A percentile compares a stretch with the other conserved stretches of the same genome.
Conservation (phyloP, 1,284 basidiomycete genomes). For the Cutaneotrichosporon spelunceum region DNA sequence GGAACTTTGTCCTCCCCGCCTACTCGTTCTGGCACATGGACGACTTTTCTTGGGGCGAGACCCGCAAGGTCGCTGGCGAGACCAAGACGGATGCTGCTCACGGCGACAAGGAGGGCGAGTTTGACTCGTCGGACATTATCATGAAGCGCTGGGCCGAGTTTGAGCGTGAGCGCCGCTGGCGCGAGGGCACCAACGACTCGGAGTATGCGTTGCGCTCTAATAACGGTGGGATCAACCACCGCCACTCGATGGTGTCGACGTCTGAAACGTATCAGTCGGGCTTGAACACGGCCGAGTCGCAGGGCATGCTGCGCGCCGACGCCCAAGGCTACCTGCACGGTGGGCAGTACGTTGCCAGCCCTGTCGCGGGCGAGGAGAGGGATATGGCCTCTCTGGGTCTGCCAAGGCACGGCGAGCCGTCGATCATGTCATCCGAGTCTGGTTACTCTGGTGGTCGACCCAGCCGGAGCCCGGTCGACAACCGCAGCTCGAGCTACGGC, state of each 20-base stretch:
- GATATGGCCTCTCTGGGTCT: slow-evolving; percentile 49
- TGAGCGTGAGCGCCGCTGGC: slow-evolving; percentile 92
- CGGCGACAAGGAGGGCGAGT: slow-evolving; percentile 89
- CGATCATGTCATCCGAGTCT: slow-evolving; percentile 45
- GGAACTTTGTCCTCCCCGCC: slow-evolving; percentile 91
- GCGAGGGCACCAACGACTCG: slow-evolving; percentile 78
- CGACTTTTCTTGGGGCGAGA: slow-evolving; percentile 99
- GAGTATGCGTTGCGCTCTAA: slow-evolving; percentile 42
- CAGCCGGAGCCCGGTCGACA: slow-evolving; percentile 14
- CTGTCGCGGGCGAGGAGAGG: slow-evolving; percentile 56
- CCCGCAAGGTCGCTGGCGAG: slow-evolving; percentile 77
- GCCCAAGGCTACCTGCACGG: slow-evolving; percentile 34
- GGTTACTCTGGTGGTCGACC: slow-evolving; percentile 19
- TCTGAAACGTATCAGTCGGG: slow-evolving; percentile 61
- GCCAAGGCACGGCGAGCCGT: slow-evolving; percentile 42
- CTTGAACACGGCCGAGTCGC: slow-evolving; percentile 47
- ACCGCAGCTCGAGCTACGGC: slow-evolving; percentile 14
- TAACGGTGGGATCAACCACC: slow-evolving; percentile 43
- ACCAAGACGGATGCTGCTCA: slow-evolving; percentile 60
- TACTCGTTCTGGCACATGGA: slow-evolving; percentile 99
- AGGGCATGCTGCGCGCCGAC: slow-evolving; percentile 43
- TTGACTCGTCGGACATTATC: slow-evolving; percentile 91
- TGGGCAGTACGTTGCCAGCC: slow-evolving; percentile 63
- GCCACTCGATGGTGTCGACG: slow-evolving; percentile 72
- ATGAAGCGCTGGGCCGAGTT: slow-evolving; percentile 99